Evolutionary conservation across 805 yeast genomes (phyloP), one percentile per base, ranked within the genome.

Genomic region (Candida germanica): DNA sequence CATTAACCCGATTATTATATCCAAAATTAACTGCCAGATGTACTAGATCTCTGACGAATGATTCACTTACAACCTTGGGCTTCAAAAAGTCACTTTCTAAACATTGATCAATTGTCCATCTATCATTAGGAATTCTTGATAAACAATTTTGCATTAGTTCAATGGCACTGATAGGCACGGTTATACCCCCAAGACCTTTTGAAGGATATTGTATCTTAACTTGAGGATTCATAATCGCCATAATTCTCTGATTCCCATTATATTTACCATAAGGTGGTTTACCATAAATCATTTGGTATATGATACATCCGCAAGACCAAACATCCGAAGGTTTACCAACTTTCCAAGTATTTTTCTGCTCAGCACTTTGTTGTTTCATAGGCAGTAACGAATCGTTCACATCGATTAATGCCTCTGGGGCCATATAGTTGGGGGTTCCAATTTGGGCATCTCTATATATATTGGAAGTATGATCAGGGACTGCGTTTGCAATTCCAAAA

Each of bases 371-470:
- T 16, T 29, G 27, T 26, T 33, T 29, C 25, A 53, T 27, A 1
- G 57, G 62, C 38, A 52, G 56, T 26, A 54, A 51, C 5, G 54
- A 39, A 21, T 61, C 66, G 34, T 58, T 67, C 5, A 63, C 77
- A 57, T 83, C 94, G 29, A 83, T 71, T 40, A 91, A 63, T 0
- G 97, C 86, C 58, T 91, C 98, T 0, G 98, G 98, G 0, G 98
- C 96, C 98, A 91, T 93, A 57, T 91, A 93, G 56, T 85, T 87
- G 2, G 96, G 96, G 0, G 98, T 91, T 4, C 98, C 98, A 35
- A 88, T 83, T 55, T 87, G 96, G 5, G 87, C 76, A 41, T 87
- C 95, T 39, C 97, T 72, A 53, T 89, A 89, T 13, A 91, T 77
- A 49, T 93, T 91, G 14, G 86, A 80, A 0, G 98, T 91, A 52